Evolutionary conservation across 352 stramenopile species (phyloP).

Genomic region (Globisporangium spinosum): DNA sequence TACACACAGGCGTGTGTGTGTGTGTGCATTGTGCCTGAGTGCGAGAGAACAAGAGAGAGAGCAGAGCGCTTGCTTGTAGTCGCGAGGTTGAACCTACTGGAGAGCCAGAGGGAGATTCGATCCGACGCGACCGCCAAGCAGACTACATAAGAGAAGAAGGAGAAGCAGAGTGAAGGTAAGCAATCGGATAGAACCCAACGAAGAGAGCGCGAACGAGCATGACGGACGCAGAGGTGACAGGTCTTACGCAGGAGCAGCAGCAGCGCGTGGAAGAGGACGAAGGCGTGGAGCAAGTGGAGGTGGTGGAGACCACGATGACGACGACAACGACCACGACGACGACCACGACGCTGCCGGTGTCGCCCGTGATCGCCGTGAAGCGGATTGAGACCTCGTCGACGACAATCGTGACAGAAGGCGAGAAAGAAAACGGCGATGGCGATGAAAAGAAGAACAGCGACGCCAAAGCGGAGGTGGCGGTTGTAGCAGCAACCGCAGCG

Average conservation of each 20-base stretch:
- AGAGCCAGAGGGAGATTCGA: slow-evolving; percentile 4
- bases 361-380: slow-evolving; percentile 13
- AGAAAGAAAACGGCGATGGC: not conserved
- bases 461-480: not conserved
- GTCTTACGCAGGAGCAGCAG: not conserved
- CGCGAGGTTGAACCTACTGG: not conserved
- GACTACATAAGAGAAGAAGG: not conserved
- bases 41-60: not conserved
- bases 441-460: not conserved
- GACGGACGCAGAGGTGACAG: slow-evolving; percentile 15
- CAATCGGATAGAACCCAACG: not conserved
- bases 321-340: not conserved
- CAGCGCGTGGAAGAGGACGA: not conserved
- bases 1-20: too few relatives aligned
- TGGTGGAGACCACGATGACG: slow-evolving; percentile 2
- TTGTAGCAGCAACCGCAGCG: not conserved
- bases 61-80: not conserved
- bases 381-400: not conserved
- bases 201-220: not conserved
- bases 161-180: not conserved
- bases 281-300: not conserved
- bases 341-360: slow-evolving; percentile 8
- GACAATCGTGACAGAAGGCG: not conserved
- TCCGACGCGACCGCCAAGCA: not conserved
- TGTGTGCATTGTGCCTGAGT: too few relatives aligned